Evolutionary conservation across 345 rosid genomes (phyloP).

Genomic region (Eucalyptus dawsonii): DNA sequence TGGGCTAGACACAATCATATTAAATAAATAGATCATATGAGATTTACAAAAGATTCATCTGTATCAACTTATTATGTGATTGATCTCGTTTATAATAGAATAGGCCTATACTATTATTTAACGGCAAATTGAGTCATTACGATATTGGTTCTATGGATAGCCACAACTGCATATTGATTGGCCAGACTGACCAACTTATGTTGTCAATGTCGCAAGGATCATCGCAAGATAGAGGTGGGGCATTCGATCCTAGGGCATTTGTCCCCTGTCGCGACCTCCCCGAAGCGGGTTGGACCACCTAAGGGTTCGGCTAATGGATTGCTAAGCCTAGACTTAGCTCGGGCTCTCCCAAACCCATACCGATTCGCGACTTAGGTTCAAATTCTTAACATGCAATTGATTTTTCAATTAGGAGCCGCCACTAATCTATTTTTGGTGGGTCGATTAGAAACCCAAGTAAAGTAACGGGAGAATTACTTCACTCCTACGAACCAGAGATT

Average conservation of each 20-base stretch:
- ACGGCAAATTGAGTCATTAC: accelerated
- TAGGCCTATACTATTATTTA: accelerated
- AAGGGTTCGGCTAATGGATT: too few relatives aligned
- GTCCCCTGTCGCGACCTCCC: too few relatives aligned
- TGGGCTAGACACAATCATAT: not conserved
- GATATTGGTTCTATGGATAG: not conserved
- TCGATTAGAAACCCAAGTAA: too few relatives aligned
- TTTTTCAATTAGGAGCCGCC: too few relatives aligned
- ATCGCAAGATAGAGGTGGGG: not conserved
- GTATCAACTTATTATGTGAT: not conserved
- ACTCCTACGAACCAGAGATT: too few relatives aligned
- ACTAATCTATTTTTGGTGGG: too few relatives aligned
- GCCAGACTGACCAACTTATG: not conserved
- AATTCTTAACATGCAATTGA: too few relatives aligned
- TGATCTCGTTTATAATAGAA: not conserved
- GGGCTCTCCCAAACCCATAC: too few relatives aligned
- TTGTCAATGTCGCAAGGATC: not conserved
- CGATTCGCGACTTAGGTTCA: too few relatives aligned
- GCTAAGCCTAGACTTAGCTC: too few relatives aligned
- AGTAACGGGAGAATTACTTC: too few relatives aligned
- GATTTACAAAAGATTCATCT: accelerated
- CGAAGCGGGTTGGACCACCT: too few relatives aligned
- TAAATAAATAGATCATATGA: not conserved
- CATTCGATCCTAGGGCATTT: not conserved
- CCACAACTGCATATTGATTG: not conserved